These are phyloP conservation scores for Lactarius deliciosus DNA, from an alignment of 768 basidiomycete species.

Conservation along the genomic window DNA sequence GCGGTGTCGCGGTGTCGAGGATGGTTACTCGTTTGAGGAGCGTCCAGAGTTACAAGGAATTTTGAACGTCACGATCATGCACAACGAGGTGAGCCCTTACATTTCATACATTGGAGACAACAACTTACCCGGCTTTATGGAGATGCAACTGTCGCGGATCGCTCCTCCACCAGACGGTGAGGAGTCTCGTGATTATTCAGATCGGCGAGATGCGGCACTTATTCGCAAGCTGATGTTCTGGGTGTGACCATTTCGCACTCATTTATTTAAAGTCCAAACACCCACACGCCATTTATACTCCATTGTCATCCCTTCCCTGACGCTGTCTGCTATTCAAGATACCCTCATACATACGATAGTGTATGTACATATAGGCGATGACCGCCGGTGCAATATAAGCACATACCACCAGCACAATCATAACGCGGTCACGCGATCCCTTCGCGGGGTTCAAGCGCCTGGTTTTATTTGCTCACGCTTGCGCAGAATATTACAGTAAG, in stretches of 20 bases:
- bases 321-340: constrained; percentile 20
- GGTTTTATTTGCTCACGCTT: background rate
- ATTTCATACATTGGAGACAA: background rate
- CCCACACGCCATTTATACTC: constrained; percentile 20
- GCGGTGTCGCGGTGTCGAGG: constrained; percentile 56
- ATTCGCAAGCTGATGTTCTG: constrained; percentile 36
- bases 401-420: background rate
- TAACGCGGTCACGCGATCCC: background rate
- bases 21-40: constrained; percentile 59
- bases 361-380: constrained; percentile 17
- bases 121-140: constrained; percentile 18
- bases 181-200: constrained; percentile 34
- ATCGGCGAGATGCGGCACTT: constrained; percentile 34
- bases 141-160: constrained; percentile 71
- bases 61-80: constrained; percentile 64
- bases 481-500: background rate
- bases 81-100: constrained; percentile 52
- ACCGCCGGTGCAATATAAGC: constrained; percentile 7
- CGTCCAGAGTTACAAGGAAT: constrained; percentile 54
- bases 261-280: constrained; percentile 9
- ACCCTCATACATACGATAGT: constrained; percentile 19
- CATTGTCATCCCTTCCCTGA: constrained; percentile 10
- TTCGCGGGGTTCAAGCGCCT: constrained; percentile 2
- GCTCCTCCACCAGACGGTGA: constrained; percentile 47
- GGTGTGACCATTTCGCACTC: constrained; percentile 23